Percentiles rank a stretch among this genome's conserved stretches.
Evolutionary conservation across 192 early-diverging fungal genomes (phyloP).

Genomic region (Ambispora gerdemannii): DNA sequence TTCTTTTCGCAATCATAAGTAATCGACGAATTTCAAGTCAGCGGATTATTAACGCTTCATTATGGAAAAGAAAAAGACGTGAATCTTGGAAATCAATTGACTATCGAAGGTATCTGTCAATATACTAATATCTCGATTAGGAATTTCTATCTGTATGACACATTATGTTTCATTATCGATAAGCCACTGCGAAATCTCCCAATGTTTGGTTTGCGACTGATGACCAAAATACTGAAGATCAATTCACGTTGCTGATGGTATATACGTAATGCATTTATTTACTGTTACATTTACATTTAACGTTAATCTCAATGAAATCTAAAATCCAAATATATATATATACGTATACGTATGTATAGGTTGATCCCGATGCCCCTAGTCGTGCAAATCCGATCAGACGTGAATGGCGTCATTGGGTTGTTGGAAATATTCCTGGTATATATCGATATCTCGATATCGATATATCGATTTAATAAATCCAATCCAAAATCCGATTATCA

Average conservation of each 20-base stretch:
- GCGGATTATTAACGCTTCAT: slow-evolving; percentile 30
- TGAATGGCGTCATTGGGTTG: slow-evolving; percentile 57
- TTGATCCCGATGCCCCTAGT: slow-evolving; percentile 58
- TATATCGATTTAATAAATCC: no score
- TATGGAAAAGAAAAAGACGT: slow-evolving; percentile 33
- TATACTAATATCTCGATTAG: neutral
- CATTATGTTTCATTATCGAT: neutral
- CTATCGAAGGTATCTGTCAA: slow-evolving; percentile 29
- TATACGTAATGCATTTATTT: neutral
- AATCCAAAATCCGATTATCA: slow-evolving; percentile 30
- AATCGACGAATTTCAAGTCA: slow-evolving; percentile 29
- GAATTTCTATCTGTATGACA: neutral
- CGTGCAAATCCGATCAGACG: slow-evolving; percentile 38
- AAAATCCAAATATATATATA: neutral
- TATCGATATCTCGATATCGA: no score
- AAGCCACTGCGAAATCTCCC: neutral
- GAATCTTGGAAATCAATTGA: slow-evolving; percentile 32
- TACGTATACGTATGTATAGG: slow-evolving; percentile 29
- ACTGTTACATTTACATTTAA: no score
- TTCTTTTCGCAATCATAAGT: neutral
- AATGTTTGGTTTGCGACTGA: neutral
- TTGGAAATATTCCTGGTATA: slow-evolving; percentile 49
- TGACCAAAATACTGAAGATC: neutral
- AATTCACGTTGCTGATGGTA: neutral
- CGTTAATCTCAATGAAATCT: neutral